Conservation (phyloP, 805 yeast species). For the Ogataea sp. region DNA sequence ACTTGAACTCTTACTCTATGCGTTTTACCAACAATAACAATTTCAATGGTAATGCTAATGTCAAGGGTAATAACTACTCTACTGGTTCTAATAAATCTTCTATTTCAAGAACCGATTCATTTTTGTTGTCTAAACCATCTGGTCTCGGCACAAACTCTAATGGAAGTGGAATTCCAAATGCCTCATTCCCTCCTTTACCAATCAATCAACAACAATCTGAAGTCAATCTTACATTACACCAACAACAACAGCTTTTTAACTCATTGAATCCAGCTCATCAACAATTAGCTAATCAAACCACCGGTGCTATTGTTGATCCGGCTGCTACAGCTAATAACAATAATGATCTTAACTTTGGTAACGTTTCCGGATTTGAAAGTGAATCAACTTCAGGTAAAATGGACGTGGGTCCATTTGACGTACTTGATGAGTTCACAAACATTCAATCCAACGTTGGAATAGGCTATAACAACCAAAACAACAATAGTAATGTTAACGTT, state of each 20-base stretch:
- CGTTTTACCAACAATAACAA: not conserved
- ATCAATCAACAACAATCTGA: not conserved
- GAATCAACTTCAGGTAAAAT: not conserved
- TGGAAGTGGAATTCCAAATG: no score
- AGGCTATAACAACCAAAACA: not conserved
- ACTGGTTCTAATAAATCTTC: not conserved
- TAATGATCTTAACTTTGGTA: no score
- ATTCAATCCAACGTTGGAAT: not conserved
- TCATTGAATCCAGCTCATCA: not conserved
- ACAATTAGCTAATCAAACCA: no score
- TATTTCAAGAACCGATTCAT: not conserved
- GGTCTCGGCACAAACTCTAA: no score
- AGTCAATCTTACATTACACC: not conserved
- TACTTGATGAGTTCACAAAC: slow-evolving; percentile 9
- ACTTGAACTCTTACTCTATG: not conserved
- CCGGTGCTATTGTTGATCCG: no score
- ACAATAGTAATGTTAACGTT: not conserved
- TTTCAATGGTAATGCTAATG: not conserved
- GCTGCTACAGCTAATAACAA: no score
- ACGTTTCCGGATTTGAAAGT: no score
- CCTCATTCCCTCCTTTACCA: not conserved
- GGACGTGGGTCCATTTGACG: slow-evolving; percentile 9
- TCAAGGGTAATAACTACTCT: not conserved
- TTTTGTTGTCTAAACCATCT: not conserved
- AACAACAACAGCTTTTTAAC: not conserved